Percentiles rank a stretch among this genome's conserved stretches.
Evolutionary conservation across 345 rosid genomes (phyloP).

Genomic region (Tarenaya hassleriana): DNA sequence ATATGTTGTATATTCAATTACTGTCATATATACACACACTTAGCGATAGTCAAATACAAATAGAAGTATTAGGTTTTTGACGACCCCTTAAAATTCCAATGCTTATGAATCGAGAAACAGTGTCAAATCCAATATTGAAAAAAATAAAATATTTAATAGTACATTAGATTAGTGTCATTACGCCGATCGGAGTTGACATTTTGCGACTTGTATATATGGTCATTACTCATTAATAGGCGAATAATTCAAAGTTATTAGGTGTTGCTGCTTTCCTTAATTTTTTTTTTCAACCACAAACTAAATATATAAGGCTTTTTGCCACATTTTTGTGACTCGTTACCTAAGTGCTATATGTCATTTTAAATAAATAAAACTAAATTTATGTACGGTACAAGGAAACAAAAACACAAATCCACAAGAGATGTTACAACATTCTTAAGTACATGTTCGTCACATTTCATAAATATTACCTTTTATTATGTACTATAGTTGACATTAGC

Average conservation of each 20-base stretch:
- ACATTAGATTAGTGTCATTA: conserved; percentile 20
- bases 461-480: not conserved
- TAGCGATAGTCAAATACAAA: not conserved
- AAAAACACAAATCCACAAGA: too few species aligned
- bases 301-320: not conserved
- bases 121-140: conserved; percentile 25
- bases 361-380: too few species aligned
- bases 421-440: too few species aligned
- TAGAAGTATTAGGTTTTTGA: not conserved
- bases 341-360: not conserved
- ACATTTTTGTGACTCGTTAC: not conserved
- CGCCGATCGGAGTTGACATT: conserved; percentile 23
- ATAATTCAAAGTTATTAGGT: conserved; percentile 10
- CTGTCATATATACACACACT: not conserved
- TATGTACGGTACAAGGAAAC: not conserved
- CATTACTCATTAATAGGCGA: not conserved
- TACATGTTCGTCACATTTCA: too few species aligned
- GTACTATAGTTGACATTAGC: conserved; percentile 10
- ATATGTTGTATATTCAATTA: not conserved
- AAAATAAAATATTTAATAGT: conserved; percentile 3
- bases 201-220: not conserved
- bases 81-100: conserved; percentile 13
- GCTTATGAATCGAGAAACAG: conserved; percentile 18
- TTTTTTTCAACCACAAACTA: not conserved
- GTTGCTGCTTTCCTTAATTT: not conserved